These are phyloP conservation scores for Falciphora oryzae DNA, from an alignment of 2,329 filamentous ascomycete species.

Conservation along the genomic window DNA sequence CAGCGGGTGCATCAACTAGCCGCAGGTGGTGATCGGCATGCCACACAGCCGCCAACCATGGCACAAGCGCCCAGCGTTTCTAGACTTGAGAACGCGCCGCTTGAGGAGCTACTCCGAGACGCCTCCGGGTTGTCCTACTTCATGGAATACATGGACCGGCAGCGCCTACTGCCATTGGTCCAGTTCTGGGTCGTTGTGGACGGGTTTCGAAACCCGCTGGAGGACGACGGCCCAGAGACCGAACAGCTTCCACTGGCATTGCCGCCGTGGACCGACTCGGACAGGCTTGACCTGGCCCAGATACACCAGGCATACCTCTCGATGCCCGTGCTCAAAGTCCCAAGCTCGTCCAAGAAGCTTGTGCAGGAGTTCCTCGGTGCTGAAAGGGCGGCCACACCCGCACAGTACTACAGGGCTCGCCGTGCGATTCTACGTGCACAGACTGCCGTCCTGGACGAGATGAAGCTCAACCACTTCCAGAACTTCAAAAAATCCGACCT, in stretches of 20 bases:
- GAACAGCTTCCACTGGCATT: conserved; percentile 55
- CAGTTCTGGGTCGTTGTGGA: conserved; percentile 99
- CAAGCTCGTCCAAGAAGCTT: conserved; percentile 59
- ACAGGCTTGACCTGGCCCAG: conserved; percentile 81
- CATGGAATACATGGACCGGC: conserved; percentile 99
- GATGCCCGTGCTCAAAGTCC: conserved; percentile 73
- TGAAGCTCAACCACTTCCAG: conserved; percentile 75
- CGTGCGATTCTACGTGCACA: conserved; percentile 78
- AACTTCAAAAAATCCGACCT: conserved; percentile 89
- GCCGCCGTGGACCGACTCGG: conserved; percentile 72
- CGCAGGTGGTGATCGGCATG: conserved; percentile 45
- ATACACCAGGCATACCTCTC: conserved; percentile 87
- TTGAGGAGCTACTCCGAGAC: conserved; percentile 84
- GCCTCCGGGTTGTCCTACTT: conserved; percentile 92
- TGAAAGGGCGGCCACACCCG: conserved; percentile 67
- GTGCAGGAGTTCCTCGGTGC: conserved; percentile 75
- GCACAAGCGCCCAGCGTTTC: conserved; percentile 40
- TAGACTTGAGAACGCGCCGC: conserved; percentile 65
- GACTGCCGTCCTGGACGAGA: conserved; percentile 74
- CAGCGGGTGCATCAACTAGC: conserved; percentile 80
- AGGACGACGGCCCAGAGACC: conserved; percentile 76
- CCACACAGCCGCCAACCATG: conserved; percentile 22
- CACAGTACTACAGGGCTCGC: conserved; percentile 78
- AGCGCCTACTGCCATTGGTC: conserved; percentile 77
- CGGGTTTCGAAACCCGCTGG: conserved; percentile 87